A percentile compares a stretch with the other conserved stretches of the same genome.
Evolutionary conservation across 169 alveolate genomes (phyloP).

Genomic region (Perkinsus olseni): DNA sequence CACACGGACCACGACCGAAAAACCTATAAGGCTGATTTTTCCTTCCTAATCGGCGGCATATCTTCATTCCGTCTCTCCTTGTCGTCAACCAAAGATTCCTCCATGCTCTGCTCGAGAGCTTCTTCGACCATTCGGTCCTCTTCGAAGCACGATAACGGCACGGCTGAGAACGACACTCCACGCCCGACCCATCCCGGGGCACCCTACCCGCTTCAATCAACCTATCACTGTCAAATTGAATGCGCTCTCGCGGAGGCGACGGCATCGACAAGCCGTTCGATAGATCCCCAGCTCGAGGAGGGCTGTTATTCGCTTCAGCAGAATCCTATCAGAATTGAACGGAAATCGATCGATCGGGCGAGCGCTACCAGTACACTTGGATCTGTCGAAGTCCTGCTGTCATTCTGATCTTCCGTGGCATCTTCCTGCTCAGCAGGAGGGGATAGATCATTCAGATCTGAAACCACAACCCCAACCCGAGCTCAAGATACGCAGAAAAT

Average conservation of each 20-base stretch:
- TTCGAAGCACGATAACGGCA: background rate
- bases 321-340: background rate
- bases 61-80: background rate
- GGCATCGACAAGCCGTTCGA: no score
- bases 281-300: background rate
- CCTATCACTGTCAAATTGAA: background rate
- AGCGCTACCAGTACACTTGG: background rate
- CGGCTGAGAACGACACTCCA: background rate
- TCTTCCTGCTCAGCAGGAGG: background rate
- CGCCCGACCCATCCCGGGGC: background rate
- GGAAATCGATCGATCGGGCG: background rate
- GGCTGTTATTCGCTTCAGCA: background rate
- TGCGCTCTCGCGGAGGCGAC: background rate
- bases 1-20: background rate
- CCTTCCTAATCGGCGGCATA: background rate
- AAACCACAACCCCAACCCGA: background rate
- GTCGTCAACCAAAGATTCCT: background rate
- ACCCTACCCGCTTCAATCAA: background rate
- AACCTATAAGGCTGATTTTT: background rate
- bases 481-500: background rate
- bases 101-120: background rate
- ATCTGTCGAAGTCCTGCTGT: background rate
- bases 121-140: background rate
- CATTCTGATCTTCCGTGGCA: background rate
- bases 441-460: background rate